Conservation (phyloP, 306 rosid genomes). For the Bauhinia variegata region DNA sequence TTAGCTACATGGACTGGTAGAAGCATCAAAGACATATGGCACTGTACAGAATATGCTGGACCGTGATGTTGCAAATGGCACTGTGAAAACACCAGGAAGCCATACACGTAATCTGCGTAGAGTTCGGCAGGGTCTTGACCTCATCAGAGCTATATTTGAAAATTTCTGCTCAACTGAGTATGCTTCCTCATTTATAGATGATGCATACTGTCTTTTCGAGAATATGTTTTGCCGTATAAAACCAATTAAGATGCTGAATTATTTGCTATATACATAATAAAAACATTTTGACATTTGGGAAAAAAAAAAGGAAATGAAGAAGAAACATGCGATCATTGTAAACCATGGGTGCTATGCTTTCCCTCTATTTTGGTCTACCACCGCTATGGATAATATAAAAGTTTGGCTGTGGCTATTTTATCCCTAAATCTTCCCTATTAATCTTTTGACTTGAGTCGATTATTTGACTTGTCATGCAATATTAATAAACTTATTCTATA, state of each 20-base stretch:
- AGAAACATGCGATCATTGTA: background rate
- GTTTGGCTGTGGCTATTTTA: background rate
- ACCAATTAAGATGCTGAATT: slow-evolving; percentile 16
- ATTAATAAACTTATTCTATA: background rate
- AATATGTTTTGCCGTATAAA: background rate
- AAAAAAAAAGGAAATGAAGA: too few relatives aligned
- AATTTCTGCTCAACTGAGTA: slow-evolving; percentile 67
- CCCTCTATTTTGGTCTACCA: background rate
- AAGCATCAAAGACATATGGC: slow-evolving; percentile 65
- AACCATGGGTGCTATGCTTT: background rate
- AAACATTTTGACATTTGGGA: too few relatives aligned
- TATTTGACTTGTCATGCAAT: background rate
- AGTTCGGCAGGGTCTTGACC: slow-evolving; percentile 94
- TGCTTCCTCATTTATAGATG: slow-evolving; percentile 15
- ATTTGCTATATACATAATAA: background rate
- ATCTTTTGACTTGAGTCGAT: background rate
- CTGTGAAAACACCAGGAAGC: slow-evolving; percentile 77
- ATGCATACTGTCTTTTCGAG: background rate
- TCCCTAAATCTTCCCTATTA: background rate
- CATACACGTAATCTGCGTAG: slow-evolving; percentile 85
- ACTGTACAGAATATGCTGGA: slow-evolving; percentile 62
- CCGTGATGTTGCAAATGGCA: slow-evolving; percentile 57
- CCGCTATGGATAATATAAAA: background rate
- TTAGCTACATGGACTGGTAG: slow-evolving; percentile 70
- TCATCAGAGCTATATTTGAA: slow-evolving; percentile 81